These are phyloP conservation scores for Sclerospora graminicola DNA, from an alignment of 352 stramenopile species.

Conservation along the genomic window DNA sequence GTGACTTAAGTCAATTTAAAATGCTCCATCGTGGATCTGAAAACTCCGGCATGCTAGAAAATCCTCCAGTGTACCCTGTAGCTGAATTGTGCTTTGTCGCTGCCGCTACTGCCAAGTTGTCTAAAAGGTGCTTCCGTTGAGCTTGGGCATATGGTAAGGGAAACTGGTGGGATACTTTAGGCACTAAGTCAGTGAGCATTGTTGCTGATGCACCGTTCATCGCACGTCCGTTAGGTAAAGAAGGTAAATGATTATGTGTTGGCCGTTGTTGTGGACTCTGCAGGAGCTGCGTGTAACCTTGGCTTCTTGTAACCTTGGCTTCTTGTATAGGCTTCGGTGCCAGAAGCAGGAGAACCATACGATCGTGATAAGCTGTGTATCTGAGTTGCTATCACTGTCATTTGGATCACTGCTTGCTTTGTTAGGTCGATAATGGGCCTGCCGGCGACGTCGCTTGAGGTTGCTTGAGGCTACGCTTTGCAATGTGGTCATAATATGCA, in stretches of 20 bases:
- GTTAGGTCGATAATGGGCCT: constrained; percentile 20
- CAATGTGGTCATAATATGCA: constrained; percentile 76
- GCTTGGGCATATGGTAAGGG: constrained; percentile 16
- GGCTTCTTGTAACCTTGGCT: too few species aligned
- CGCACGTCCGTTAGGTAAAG: constrained; percentile 6
- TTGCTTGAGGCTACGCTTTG: constrained; percentile 46
- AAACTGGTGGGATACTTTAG: constrained; percentile 18
- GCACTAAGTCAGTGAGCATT: constrained; percentile 5
- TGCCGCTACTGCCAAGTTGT: constrained; percentile 18
- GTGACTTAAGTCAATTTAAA: constrained; percentile 63
- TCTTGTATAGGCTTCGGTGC: constrained; percentile 2
- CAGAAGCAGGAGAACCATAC: constrained; percentile 3
- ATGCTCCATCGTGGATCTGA: constrained; percentile 73
- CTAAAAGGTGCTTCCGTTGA: constrained; percentile 16
- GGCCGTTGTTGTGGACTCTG: constrained; percentile 17
- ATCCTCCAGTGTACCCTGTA: constrained; percentile 3
- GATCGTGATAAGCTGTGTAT: constrained; percentile 12
- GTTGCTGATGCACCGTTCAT: constrained; percentile 5
- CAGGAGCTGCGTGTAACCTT: constrained; percentile 26
- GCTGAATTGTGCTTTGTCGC: constrained; percentile 29
- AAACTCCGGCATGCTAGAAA: constrained; percentile 28
- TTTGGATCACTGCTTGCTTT: constrained; percentile 29
- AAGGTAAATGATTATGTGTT: constrained; percentile 8
- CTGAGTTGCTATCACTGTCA: constrained; percentile 32
- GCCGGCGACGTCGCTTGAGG: constrained; percentile 39